Evolutionary conservation across 164 flowering plant genomes (phyloP).

Genomic region (Saururus chinensis): DNA sequence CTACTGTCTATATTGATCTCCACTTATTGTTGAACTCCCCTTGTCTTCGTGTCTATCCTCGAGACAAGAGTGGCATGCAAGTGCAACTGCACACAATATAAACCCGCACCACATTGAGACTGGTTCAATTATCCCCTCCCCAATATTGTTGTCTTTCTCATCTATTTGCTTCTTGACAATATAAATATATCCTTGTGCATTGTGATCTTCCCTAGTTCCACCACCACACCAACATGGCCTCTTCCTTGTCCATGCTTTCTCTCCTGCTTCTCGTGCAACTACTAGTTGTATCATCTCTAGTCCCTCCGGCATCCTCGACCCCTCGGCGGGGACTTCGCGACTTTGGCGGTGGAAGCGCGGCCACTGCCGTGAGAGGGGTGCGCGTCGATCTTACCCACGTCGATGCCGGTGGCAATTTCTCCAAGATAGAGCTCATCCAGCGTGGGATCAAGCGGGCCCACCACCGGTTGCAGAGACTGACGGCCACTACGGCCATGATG

Average conservation of each 20-base stretch:
- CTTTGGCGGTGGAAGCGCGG: neutral
- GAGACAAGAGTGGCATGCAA: neutral
- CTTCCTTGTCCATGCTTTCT: neutral
- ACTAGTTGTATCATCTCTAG: neutral
- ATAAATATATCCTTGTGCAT: neutral
- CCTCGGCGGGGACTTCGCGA: conserved; percentile 10
- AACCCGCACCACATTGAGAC: neutral
- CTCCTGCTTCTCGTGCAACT: neutral
- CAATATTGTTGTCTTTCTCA: neutral
- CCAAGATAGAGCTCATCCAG: conserved; percentile 41
- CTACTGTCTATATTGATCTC: neutral
- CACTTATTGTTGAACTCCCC: neutral
- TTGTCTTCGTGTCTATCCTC: neutral
- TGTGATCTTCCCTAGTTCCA: neutral
- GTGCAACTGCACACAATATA: neutral
- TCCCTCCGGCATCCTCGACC: conserved; percentile 15
- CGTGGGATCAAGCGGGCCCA: conserved; percentile 47
- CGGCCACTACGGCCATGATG: conserved; percentile 9
- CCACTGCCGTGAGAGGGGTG: conserved; percentile 23
- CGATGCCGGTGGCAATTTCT: conserved; percentile 44
- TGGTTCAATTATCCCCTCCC: neutral
- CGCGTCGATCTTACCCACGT: conserved; percentile 43
- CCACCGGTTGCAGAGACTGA: conserved; percentile 32
- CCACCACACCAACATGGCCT: neutral
- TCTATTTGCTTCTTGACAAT: neutral